Evolutionary conservation across 2,329 filamentous ascomycete species (phyloP).

Genomic region (Fusarium sp.): DNA sequence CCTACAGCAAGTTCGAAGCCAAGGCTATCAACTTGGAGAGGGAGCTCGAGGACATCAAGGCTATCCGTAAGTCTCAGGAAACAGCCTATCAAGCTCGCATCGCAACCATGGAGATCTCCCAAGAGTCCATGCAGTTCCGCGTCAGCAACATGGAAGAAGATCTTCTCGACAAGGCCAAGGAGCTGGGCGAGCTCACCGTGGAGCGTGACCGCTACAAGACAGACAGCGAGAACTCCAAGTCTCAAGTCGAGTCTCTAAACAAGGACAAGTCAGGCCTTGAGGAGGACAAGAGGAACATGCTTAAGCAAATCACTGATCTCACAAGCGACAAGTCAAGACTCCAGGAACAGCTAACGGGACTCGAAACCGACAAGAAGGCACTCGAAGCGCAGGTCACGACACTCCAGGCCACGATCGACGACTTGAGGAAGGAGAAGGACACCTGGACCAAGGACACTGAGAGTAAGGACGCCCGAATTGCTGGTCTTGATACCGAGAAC

Average conservation of each 20-base stretch:
- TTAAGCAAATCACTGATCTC: conserved; percentile 27
- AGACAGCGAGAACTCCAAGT: conserved; percentile 29
- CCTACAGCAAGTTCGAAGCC: conserved; percentile 33
- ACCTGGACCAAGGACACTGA: conserved; percentile 34
- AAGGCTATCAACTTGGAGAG: conserved; percentile 40
- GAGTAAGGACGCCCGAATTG: conserved; percentile 35
- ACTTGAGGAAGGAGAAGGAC: conserved; percentile 34
- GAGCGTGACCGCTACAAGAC: conserved; percentile 35
- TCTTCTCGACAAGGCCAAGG: conserved; percentile 34
- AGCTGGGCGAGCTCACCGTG: conserved; percentile 36
- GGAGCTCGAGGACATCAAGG: conserved; percentile 36
- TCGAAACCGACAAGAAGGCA: conserved; percentile 35
- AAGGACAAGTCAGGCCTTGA: conserved; percentile 35
- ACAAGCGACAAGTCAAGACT: conserved; percentile 26
- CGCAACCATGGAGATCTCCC: conserved; percentile 40
- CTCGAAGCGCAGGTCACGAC: conserved; percentile 31
- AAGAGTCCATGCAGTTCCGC: conserved; percentile 40
- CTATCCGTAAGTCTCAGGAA: conserved; percentile 39
- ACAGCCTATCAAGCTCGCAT: conserved; percentile 39
- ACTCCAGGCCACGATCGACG: conserved; percentile 34
- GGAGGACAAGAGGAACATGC: conserved; percentile 35
- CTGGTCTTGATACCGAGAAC: conserved; percentile 35
- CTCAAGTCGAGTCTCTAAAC: conserved; percentile 29
- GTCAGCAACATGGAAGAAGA: conserved; percentile 36
- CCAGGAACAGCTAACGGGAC: conserved; percentile 29